Evolutionary conservation across 805 yeast genomes (phyloP).

Genomic region (Metschnikowia arizonensis): DNA sequence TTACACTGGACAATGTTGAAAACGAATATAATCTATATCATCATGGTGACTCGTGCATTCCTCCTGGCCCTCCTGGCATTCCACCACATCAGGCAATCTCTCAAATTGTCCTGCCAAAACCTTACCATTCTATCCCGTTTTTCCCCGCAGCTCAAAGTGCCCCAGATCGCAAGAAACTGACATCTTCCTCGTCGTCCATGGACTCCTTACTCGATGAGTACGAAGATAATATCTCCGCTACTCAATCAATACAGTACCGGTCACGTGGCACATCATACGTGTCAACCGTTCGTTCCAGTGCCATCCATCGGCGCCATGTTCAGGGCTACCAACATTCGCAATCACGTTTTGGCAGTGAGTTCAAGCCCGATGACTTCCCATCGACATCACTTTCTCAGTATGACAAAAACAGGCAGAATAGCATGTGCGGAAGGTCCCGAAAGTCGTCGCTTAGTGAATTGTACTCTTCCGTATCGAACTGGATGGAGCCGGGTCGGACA

Average conservation of each 20-base stretch:
- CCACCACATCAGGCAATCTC: not conserved
- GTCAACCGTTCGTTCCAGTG: constrained; percentile 10
- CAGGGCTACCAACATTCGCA: not conserved
- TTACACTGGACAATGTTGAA: no score
- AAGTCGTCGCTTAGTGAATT: constrained; percentile 39
- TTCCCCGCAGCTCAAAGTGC: not conserved
- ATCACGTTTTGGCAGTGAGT: not conserved
- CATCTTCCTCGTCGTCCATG: constrained; percentile 25
- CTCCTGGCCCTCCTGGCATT: no score
- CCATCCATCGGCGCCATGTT: not conserved
- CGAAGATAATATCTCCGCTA: constrained; percentile 38
- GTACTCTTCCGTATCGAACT: constrained; percentile 42
- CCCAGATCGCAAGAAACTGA: not conserved
- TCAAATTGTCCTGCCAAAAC: constrained; percentile 2
- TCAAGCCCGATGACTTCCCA: constrained; percentile 24
- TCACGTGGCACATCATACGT: constrained; percentile 26
- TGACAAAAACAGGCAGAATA: constrained; percentile 23
- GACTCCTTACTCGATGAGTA: constrained; percentile 42
- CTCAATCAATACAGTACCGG: constrained; percentile 23
- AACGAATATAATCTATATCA: no score
- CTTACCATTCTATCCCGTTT: constrained; percentile 7
- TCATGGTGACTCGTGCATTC: no score
- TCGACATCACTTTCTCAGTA: constrained; percentile 36
- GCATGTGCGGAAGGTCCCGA: constrained; percentile 24
- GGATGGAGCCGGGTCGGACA: constrained; percentile 47